These are phyloP conservation scores for Omphalotus guepiniiformis DNA, from an alignment of 768 basidiomycete genomes.

Conservation along the genomic window DNA sequence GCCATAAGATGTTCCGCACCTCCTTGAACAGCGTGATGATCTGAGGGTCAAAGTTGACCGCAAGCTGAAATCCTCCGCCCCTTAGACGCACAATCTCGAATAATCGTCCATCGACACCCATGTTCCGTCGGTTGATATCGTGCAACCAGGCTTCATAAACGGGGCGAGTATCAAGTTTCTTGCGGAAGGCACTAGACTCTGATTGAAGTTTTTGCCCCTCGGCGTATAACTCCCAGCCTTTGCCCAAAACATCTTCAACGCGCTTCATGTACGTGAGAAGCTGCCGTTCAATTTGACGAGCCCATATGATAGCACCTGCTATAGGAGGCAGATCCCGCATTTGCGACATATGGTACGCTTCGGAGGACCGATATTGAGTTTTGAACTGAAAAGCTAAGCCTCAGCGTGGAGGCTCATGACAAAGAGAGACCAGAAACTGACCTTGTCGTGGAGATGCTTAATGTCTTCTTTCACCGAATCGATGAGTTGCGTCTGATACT, in stretches of 20 bases:
- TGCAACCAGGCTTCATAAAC: conserved; percentile 96
- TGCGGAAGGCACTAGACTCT: conserved; percentile 87
- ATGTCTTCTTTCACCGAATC: conserved; percentile 99
- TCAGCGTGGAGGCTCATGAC: conserved; percentile 1
- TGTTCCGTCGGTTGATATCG: conserved; percentile 90
- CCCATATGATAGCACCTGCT: conserved; percentile 97
- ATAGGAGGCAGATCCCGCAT: conserved; percentile 99
- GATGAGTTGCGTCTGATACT: conserved; percentile 97
- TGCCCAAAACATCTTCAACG: conserved; percentile 96
- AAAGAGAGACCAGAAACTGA: conserved; percentile 18
- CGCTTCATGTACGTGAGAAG: conserved; percentile 97
- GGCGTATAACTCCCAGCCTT: conserved; percentile 99
- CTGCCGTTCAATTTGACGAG: conserved; percentile 96
- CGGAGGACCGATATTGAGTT: conserved; percentile 91
- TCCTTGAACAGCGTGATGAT: conserved; percentile 99
- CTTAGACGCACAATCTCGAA: conserved; percentile 84
- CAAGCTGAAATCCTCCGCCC: conserved; percentile 78
- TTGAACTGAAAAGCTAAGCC: conserved; percentile 65
- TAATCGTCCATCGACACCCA: conserved; percentile 86
- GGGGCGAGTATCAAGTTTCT: conserved; percentile 91
- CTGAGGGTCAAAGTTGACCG: conserved; percentile 97
- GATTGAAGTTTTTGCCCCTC: conserved; percentile 97
- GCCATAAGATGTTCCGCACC: conserved; percentile 91
- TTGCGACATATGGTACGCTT: conserved; percentile 97
- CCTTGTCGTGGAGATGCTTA: conserved; percentile 91